phyloP scores from a whole-genome alignment of 139 green algal genomes.

The Chlamydomonas schloesseri region DNA sequence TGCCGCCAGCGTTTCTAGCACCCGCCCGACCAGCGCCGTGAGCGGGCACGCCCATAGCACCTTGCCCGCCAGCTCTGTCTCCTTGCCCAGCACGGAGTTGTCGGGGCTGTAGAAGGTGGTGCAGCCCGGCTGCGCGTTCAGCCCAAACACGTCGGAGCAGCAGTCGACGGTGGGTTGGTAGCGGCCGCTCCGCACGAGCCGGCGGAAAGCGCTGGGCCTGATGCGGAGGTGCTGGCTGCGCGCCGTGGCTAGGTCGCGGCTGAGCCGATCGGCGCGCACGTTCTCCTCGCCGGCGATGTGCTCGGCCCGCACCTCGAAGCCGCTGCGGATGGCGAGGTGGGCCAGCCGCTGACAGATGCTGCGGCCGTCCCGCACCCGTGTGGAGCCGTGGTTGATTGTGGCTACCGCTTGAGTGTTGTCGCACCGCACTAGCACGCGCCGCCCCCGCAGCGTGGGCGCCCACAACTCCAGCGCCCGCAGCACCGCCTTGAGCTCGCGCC shows the following conservation, averaged over 20 bases:
- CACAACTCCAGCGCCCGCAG: background rate
- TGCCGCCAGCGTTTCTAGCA: background rate
- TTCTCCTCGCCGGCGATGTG: too few relatives aligned
- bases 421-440: background rate
- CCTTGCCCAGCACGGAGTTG: background rate
- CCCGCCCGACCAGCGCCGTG: background rate
- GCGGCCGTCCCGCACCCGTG: background rate
- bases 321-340: background rate
- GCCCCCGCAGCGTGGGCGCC: background rate
- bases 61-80: too few relatives aligned
- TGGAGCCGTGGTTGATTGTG: constrained; percentile 4
- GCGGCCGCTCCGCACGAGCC: background rate
- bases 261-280: too few relatives aligned
- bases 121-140: constrained; percentile 1
- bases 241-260: too few relatives aligned
- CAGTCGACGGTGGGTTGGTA: constrained; percentile 9
- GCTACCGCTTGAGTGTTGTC: too few relatives aligned
- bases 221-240: background rate
- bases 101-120: background rate
- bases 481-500: constrained; percentile 22
- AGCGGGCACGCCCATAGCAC: constrained; percentile 37
- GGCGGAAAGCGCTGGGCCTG: background rate
- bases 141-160: constrained; percentile 6
- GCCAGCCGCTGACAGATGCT: background rate
- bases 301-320: background rate